A percentile compares a stretch with the other conserved stretches of the same genome.
phyloP scores from a whole-genome alignment of 768 basidiomycete species.

The Leccinellum luteum region DNA sequence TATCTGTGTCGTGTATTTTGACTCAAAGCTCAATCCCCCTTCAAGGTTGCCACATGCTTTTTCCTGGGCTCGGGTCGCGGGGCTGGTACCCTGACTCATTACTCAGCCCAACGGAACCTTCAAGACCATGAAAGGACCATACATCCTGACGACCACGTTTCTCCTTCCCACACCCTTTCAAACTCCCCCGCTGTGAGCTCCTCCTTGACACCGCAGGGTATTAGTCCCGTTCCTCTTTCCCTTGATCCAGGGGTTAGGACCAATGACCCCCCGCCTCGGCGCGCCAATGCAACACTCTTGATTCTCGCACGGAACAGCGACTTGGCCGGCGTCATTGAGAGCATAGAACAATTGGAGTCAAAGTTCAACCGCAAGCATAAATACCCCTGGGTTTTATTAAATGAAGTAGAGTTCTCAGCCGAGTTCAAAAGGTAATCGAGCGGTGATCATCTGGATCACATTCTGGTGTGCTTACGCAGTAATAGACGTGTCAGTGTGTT shows the following conservation, averaged over 20 bases:
- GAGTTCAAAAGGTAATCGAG: constrained; percentile 45
- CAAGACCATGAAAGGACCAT: constrained; percentile 1
- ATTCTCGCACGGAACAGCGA: constrained; percentile 53
- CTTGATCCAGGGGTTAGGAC: background rate
- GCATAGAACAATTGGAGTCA: constrained; percentile 55
- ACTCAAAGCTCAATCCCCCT: background rate
- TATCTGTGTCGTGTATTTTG: no score
- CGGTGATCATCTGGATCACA: background rate
- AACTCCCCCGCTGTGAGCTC: background rate
- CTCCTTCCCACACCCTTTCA: background rate
- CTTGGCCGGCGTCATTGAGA: constrained; percentile 41
- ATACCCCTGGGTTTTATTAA: constrained; percentile 66
- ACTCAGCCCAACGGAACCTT: constrained; percentile 2
- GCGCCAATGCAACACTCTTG: constrained; percentile 59
- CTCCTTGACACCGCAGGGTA: background rate
- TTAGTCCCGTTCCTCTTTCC: background rate
- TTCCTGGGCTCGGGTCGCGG: constrained; percentile 15
- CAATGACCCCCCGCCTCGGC: constrained; percentile 4
- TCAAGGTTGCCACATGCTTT: constrained; percentile 22
- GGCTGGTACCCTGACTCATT: background rate
- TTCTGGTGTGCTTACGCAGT: constrained; percentile 13
- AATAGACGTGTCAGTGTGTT: constrained; percentile 38
- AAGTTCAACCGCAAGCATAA: constrained; percentile 55
- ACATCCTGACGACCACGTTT: background rate
- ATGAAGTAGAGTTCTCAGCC: constrained; percentile 55